Base-by-base conservation (phyloP, 306 rosid genomes). In the Quillaja saponaria region DNA sequence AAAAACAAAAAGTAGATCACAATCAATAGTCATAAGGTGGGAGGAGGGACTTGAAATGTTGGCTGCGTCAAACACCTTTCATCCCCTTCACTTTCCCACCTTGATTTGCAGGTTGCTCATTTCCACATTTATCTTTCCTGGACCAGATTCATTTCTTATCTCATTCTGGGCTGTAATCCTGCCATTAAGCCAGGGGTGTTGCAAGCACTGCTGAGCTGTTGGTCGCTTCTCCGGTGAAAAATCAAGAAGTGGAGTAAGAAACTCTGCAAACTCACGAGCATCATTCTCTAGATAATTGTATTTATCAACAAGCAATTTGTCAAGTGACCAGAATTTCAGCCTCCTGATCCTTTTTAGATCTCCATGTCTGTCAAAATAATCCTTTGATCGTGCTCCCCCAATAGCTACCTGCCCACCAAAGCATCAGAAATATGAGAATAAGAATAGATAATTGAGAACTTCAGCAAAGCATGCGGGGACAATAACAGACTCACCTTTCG, bases 301-400 rank as follows among this genome's bases (percentile, higher is more conserved):
- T 58, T 79, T 87, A 13, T 92, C 90, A 39, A 83, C 61, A 63
- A 92, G 77, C 50, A 88, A 59, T 70, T 83, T 84, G 80, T 84
- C 85, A 13, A 92, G 85, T 5, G 96, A 64, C 84, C 80, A 84
- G 63, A 37, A 84, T 72, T 88, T 92, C 58, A 92, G 95, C 81
- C 98, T 88, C 37, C 98, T 76, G 34, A 92, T 92, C 75, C 96
- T 74, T 79, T 86, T 92, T 37, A 92, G 90, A 80, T 92, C 98
- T 9, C 98, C 98, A 6, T 92, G 85, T 69, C 96, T 82, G 76
- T 92, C 96, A 15, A 92, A 92, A 69, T 25, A 88, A 58, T 92
- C 98, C 80, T 86, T 88, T 45, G 96, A 88, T 39, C 67, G 75
- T 56, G 84, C 88, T 75, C 98, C 98, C n/a, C 76, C 78, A 63